Base-by-base conservation (phyloP, 805 yeast genomes). In the Candida golubevii region DNA sequence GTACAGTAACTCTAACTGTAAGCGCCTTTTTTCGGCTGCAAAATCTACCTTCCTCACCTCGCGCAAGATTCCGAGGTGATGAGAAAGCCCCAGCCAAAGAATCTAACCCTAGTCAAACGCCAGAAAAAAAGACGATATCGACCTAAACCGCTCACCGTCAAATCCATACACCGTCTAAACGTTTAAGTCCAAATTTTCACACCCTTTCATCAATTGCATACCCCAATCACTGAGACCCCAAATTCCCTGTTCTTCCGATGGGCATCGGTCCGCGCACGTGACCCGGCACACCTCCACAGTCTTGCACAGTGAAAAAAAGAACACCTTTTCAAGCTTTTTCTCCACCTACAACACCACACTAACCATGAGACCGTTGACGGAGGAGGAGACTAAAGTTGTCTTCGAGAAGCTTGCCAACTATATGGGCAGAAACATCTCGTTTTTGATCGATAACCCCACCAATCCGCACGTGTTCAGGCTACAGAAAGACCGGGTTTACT, bases 351-450 rank as follows among this genome's bases (percentile, higher is more conserved):
- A 28, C 29, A 27, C 34, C 14, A 37, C 18, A 11, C 26, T 8
- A 10, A 34, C 37, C 31, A 91, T 91, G 99, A 85, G 99, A 75
- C 88, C 89, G 40, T 77, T 91, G 54, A 91, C 98, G 53, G 99
- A 91, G 63, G 97, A 89, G 65, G 99, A 93, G 64, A 91, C 99
- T 35, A 88, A 86, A 64, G 91, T 85, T 13, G 96, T 93, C 35
- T 91, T 93, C 64, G 98, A 93, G 62, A 93, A 93, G 68, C 78
- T 93, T 45, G 97, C 98, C 49, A 91, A 85, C 65, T 93, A 93
- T 60, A 87, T 93, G 54, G 99, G 99, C n/a, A 78, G 97, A 64
- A 93, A 91, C 66, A 91, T 93, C 46, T 81, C 96, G 6, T 82
- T 82, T 49, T 71, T 93, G 46, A 88, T 93, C 47, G 95, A 91